These are phyloP conservation scores for Colletotrichum tofieldiae DNA, from an alignment of 2,329 filamentous ascomycete species.

Conservation along the genomic window DNA sequence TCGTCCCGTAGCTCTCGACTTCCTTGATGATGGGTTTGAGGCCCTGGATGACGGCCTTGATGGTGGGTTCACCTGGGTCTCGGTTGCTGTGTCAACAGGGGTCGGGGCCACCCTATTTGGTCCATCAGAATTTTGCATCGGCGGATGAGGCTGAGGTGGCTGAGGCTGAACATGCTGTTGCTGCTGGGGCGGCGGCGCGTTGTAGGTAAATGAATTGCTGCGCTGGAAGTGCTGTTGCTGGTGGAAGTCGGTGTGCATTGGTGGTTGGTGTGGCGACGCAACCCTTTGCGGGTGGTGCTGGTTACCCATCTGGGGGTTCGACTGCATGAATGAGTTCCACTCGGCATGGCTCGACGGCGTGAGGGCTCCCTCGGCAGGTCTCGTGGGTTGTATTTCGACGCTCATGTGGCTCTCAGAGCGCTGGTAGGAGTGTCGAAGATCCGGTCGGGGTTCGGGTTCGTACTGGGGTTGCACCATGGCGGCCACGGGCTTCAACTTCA, in stretches of 20 bases:
- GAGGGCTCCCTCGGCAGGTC: constrained; percentile 55
- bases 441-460: constrained; percentile 46
- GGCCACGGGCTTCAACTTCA: constrained; percentile 84
- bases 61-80: constrained; percentile 56
- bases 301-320: constrained; percentile 72
- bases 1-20: constrained; percentile 66
- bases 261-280: constrained; percentile 54
- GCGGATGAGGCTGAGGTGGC: constrained; percentile 34
- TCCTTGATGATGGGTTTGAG: constrained; percentile 61
- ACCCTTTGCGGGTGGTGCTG: constrained; percentile 53
- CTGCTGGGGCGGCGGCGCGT: constrained; percentile 9
- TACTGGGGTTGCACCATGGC: constrained; percentile 64
- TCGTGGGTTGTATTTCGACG: constrained; percentile 43
- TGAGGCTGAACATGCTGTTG: constrained; percentile 37
- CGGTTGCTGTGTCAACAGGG: constrained; percentile 47
- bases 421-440: constrained; percentile 34
- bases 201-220: constrained; percentile 38
- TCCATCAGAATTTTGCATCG: constrained; percentile 48
- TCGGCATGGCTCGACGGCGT: constrained; percentile 77
- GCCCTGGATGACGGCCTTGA: constrained; percentile 75
- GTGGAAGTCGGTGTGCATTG: constrained; percentile 39
- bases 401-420: constrained; percentile 41
- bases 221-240: constrained; percentile 20
- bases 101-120: constrained; percentile 55
- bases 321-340: constrained; percentile 84